Evolutionary conservation across 805 yeast species (phyloP), one percentile per base, ranked within the genome.

Genomic region (Teunomyces aglyptinius): DNA sequence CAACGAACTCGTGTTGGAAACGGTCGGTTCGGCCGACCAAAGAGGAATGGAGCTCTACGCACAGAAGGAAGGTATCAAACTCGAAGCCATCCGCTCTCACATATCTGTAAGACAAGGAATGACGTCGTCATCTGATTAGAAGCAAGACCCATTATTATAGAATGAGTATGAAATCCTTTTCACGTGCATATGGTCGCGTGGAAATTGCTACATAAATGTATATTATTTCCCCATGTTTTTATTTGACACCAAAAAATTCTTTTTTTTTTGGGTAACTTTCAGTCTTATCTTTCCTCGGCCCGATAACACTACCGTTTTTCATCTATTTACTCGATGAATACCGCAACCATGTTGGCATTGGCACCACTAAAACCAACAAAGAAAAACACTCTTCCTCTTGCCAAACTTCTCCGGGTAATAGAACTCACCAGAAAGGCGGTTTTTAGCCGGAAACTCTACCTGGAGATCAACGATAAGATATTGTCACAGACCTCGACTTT

Each of bases 1-100:
- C 42, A 73, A 75, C 48, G 80, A 77, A 55, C 62, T 68, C 35
- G 71, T 70, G n/a, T 60, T 70, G 49, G 75, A 70, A 48, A 61
- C 68, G 29, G 71, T 70, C 11, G 75, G 75, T 7, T 67, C 73
- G 11, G 71, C 73, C 16, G 73, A 68, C 47, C 67, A 70, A 52
- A 51, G 55, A 38, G 74, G 67, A 6, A 52, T 63, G 55, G 68
- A 65, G 13, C 51, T 47, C 6, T 68, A 64, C 45, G 65, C 65
- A 15, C 52, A 55, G 24, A 68, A 68, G 52, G 72, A 67, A 52
- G 60, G 63, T 10, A 49, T 51, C 41, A 64, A 63, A 38, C 55
- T 68, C 40, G 68, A 60, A 12, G 55, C 57, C 35, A 45, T 59
- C 18, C 20, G 45, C 6, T 49, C 52, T 15, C 47, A 48, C 4